These are phyloP conservation scores for Carex arenaria DNA, from an alignment of 202 grass and related monocot genomes.

Conservation along the genomic window DNA sequence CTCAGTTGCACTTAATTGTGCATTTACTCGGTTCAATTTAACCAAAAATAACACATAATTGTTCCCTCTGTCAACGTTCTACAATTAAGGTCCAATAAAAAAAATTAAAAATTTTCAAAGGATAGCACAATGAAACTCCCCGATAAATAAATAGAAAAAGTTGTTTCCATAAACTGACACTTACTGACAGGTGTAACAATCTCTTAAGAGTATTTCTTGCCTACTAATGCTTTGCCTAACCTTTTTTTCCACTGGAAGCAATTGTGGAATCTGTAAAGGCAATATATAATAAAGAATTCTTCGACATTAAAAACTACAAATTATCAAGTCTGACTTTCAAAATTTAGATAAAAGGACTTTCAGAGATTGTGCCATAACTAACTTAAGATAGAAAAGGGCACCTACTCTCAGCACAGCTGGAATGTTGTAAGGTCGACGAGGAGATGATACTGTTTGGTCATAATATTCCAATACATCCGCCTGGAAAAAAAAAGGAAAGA, in stretches of 20 bases:
- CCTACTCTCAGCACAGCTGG: conserved; percentile 87
- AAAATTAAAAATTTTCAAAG: background rate
- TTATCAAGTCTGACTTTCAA: background rate
- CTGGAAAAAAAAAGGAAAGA: conserved; percentile 41
- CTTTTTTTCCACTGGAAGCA: conserved; percentile 72
- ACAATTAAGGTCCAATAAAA: background rate
- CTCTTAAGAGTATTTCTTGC: conserved; percentile 75
- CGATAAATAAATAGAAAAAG: background rate
- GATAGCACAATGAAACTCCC: background rate
- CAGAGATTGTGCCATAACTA: background rate
- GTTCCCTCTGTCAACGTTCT: background rate
- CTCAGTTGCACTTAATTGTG: background rate
- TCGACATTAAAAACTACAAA: background rate
- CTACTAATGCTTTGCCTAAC: conserved; percentile 70
- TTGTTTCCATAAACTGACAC: conserved; percentile 22
- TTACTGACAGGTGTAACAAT: conserved; percentile 94
- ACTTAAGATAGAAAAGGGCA: background rate
- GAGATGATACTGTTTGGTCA: conserved; percentile 83
- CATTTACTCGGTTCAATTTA: background rate
- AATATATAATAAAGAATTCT: conserved; percentile 4
- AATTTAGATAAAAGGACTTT: background rate
- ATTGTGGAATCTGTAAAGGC: conserved; percentile 69
- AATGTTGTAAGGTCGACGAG: conserved; percentile 73
- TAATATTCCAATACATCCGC: conserved; percentile 97
- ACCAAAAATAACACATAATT: background rate